A percentile compares a stretch with the other conserved stretches of the same genome.
Evolutionary conservation across 352 stramenopile species (phyloP).

Genomic region (Phytophthora idaei): DNA sequence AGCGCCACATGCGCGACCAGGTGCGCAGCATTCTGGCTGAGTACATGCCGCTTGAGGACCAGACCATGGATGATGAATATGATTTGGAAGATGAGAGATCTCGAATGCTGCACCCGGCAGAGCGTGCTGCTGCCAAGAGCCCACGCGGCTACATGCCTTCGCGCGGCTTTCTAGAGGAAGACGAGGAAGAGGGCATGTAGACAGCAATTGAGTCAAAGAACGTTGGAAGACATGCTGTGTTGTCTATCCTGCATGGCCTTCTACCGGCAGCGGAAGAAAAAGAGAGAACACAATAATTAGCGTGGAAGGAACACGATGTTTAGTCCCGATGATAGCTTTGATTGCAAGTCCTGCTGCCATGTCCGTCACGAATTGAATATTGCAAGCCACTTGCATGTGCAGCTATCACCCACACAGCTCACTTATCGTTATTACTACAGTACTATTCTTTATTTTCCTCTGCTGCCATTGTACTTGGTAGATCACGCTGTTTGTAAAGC

Average conservation of each 20-base stretch:
- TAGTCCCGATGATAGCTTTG: slow-evolving; percentile 11
- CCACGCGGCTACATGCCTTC: slow-evolving; percentile 86
- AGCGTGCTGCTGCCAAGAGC: slow-evolving; percentile 77
- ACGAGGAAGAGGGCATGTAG: slow-evolving; percentile 80
- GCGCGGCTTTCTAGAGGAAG: slow-evolving; percentile 83
- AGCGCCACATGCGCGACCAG: slow-evolving; percentile 95
- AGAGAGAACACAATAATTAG: slow-evolving; percentile 13
- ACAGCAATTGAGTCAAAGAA: slow-evolving; percentile 3
- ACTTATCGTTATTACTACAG: too few species aligned
- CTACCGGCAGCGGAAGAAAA: slow-evolving; percentile 14
- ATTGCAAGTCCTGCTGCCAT: neutral
- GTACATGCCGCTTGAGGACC: slow-evolving; percentile 96
- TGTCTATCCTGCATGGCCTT: slow-evolving; percentile 10
- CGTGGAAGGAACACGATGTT: slow-evolving; percentile 40
- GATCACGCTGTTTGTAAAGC: too few species aligned
- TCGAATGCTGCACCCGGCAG: slow-evolving; percentile 69
- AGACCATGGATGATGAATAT: slow-evolving; percentile 74
- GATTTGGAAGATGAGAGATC: slow-evolving; percentile 57
- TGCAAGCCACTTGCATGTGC: too few species aligned
- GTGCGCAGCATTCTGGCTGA: slow-evolving; percentile 95
- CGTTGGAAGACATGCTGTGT: slow-evolving; percentile 15
- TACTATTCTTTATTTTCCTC: too few species aligned
- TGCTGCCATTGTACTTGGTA: too few species aligned
- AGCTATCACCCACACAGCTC: too few species aligned
- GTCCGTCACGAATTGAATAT: too few species aligned